A percentile compares a stretch with the other conserved stretches of the same genome.
Evolutionary conservation across 2,329 filamentous ascomycete species (phyloP).

Genomic region (Stemphylium lycopersici): DNA sequence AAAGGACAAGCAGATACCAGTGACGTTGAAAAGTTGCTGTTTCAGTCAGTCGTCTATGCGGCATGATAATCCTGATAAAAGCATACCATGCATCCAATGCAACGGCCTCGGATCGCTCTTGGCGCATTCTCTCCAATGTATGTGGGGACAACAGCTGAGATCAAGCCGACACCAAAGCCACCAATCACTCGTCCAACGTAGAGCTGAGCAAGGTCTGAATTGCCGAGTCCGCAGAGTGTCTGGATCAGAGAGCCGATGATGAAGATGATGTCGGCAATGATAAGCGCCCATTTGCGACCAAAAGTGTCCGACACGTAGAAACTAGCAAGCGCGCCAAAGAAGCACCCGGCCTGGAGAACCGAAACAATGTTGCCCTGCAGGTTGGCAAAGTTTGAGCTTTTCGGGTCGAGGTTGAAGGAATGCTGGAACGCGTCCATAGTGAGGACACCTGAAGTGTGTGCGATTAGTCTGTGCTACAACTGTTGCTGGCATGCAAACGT

Average conservation of each 20-base stretch:
- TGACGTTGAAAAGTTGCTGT: constrained; percentile 50
- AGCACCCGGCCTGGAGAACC: constrained; percentile 53
- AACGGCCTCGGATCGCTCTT: constrained; percentile 49
- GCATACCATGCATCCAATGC: constrained; percentile 44
- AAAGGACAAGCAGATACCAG: constrained; percentile 58
- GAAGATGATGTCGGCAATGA: constrained; percentile 52
- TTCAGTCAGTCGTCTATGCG: background rate
- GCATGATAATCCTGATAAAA: background rate
- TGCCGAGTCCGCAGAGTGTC: constrained; percentile 47
- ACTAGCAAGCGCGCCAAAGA: constrained; percentile 52
- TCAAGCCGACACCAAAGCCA: constrained; percentile 53
- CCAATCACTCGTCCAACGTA: constrained; percentile 54
- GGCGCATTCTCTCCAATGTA: constrained; percentile 56
- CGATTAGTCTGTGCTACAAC: background rate
- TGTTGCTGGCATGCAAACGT: background rate
- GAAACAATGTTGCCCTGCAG: constrained; percentile 54
- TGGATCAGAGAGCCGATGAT: constrained; percentile 51
- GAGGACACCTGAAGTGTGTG: constrained; percentile 39
- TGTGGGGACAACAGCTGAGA: constrained; percentile 52
- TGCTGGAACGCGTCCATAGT: constrained; percentile 54
- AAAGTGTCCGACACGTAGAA: constrained; percentile 53
- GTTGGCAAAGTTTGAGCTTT: constrained; percentile 44
- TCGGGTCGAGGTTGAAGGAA: constrained; percentile 47
- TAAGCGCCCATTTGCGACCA: constrained; percentile 50
- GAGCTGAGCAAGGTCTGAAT: constrained; percentile 46